These are phyloP conservation scores for Paramecium caudatum DNA, from an alignment of 73 alveolate species.

Conservation along the genomic window DNA sequence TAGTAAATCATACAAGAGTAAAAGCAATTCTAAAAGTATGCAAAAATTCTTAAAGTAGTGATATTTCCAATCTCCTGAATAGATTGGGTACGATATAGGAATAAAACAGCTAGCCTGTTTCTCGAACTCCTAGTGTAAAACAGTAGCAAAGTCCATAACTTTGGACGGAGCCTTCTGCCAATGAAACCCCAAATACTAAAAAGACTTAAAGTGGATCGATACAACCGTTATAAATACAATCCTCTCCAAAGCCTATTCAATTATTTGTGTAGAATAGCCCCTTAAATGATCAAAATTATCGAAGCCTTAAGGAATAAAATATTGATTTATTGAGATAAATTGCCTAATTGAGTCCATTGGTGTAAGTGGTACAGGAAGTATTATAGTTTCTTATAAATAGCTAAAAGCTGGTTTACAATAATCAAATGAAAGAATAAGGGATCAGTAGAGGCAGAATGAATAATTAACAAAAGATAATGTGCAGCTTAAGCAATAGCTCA, in stretches of 20 bases:
- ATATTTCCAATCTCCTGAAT: conserved; percentile 25
- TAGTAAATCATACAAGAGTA: background rate
- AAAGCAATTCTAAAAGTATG: background rate
- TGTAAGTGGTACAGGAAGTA: conserved; percentile 1
- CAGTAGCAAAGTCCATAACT: background rate
- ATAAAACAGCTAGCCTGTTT: background rate
- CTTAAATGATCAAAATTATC: background rate
- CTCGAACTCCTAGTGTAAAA: background rate
- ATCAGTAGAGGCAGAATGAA: background rate
- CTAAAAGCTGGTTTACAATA: background rate
- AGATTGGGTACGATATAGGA: conserved; percentile 23
- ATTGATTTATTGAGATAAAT: conserved; percentile 6
- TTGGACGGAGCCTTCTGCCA: background rate
- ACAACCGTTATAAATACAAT: background rate
- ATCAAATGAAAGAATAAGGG: background rate
- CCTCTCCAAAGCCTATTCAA: conserved; percentile 17
- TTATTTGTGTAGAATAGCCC: conserved; percentile 44
- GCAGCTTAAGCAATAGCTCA: background rate
- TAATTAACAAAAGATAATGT: background rate
- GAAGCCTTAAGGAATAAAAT: conserved; percentile 14
- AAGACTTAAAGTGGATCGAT: conserved; percentile 20
- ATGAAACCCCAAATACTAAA: conserved; percentile 26
- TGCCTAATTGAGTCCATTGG: conserved; percentile 5
- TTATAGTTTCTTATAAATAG: background rate
- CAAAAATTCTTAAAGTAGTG: background rate